Evolutionary conservation across 2,329 filamentous ascomycete genomes (phyloP), one percentile per base, ranked within the genome.

Genomic region (Verticillium longisporum): DNA sequence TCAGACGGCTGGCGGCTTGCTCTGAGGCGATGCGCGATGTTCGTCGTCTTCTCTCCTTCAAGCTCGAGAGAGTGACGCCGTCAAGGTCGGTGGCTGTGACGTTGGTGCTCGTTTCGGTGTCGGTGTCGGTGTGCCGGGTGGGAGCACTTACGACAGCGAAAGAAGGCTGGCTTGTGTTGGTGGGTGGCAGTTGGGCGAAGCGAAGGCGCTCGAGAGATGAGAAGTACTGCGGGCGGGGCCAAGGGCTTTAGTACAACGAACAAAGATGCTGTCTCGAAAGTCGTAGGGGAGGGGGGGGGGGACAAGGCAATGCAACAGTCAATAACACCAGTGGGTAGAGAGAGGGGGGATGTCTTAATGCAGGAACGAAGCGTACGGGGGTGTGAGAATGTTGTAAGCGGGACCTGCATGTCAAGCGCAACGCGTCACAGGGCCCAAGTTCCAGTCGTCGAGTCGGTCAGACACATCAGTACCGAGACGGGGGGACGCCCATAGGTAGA

Each of bases 181-280:
- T 57, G 55, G 53, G 31, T 57, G 33, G 32, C 38, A 60, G 60
- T 55, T 62, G 60, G 45, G 56, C 62, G 71, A 91, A 85, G 67
- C 85, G 84, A 62, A 90, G 80, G 61, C 88, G 83, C 74, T 92
- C 89, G 64, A 89, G 80, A 7, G 85, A 87, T 36, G 88, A 90
- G 76, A 91, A 91, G 76, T 89, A 91, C 84, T 91, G 72, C 50
- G 62, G 59, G 58, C 62, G 57, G 60, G 61, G 60, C 34, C 57
- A 61, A 64, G 38, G 26, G 55, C 60, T 60, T 65, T 64, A 65
- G 64, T 58, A 64, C 31, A 18, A 50, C 18, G 41, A 50, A 9
- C 41, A 11, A 10, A 26, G 18, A 26, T 21, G n/a, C 18, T 62
- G 60, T 50, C 41, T 50, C n/a, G 41, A 21, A 18, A 21, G 5